phyloP scores from a whole-genome alignment of 192 early-diverging fungal genomes.

The Backusella westeae region DNA sequence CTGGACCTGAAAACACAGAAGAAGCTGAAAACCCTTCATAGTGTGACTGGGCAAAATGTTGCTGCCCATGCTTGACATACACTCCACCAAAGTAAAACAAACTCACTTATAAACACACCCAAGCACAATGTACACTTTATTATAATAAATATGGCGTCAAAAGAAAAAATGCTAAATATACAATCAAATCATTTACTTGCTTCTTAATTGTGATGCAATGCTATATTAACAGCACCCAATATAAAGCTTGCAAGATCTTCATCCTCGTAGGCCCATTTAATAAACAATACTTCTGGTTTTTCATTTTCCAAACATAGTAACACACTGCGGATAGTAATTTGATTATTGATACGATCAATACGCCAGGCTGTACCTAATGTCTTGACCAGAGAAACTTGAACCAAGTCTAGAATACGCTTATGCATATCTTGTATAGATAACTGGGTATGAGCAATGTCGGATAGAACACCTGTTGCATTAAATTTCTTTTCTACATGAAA shows the following conservation, averaged over 20 bases:
- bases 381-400: not conserved
- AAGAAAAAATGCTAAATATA: not conserved
- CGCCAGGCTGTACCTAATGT: conserved; percentile 2
- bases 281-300: conserved; percentile 36
- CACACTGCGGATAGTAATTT: conserved; percentile 13
- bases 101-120: not conserved
- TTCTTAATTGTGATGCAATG: not conserved
- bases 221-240: conserved; percentile 50
- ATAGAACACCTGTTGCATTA: not conserved
- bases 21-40: no score
- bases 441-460: not conserved
- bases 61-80: no score
- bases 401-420: not conserved
- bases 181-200: not conserved
- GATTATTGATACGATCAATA: not conserved
- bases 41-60: no score
- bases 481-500: conserved; percentile 10
- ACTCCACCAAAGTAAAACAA: no score
- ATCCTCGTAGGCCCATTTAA: conserved; percentile 67
- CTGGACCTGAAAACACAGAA: no score
- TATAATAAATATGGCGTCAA: not conserved
- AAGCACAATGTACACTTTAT: not conserved
- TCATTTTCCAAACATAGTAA: conserved; percentile 18
- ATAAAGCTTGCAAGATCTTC: conserved; percentile 64
- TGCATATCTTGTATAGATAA: not conserved